phyloP scores from a whole-genome alignment of 345 rosid species.

The Bruguiera parviflora region DNA sequence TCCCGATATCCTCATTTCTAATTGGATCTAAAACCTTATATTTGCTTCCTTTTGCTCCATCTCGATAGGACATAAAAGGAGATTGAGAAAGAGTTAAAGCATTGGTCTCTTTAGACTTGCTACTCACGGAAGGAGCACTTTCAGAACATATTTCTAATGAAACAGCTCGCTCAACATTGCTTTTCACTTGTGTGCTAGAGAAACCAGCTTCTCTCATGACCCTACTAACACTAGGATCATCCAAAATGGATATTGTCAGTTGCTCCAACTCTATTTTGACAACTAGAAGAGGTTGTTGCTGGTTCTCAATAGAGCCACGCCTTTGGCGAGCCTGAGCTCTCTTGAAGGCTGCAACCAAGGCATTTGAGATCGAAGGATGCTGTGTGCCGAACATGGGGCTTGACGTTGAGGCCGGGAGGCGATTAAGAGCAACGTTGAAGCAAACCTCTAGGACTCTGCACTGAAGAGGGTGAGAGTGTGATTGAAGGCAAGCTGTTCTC shows the following conservation, averaged over 20 bases:
- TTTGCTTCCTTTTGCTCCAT: conserved; percentile 19
- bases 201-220: conserved; percentile 44
- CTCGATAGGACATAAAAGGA: conserved; percentile 18
- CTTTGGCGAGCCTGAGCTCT: conserved; percentile 82
- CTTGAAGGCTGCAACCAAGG: conserved; percentile 67
- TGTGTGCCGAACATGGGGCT: conserved; percentile 35
- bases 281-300: conserved; percentile 58
- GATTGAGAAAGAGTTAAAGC: conserved; percentile 26
- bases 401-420: conserved; percentile 52
- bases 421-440: conserved; percentile 75
- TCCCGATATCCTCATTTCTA: conserved; percentile 57
- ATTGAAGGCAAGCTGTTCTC: conserved; percentile 66
- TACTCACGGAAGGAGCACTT: conserved; percentile 9
- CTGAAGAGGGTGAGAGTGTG: conserved; percentile 66
- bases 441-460: conserved; percentile 73
- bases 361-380: conserved; percentile 62
- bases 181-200: conserved; percentile 41
- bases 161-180: conserved; percentile 33
- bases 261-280: conserved; percentile 68
- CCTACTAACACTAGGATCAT: conserved; percentile 75
- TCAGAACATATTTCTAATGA: conserved; percentile 25
- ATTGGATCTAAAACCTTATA: conserved; percentile 29
- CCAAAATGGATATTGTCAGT: conserved; percentile 64
- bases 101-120: conserved; percentile 45
- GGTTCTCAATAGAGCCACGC: conserved; percentile 67